Evolutionary conservation across 805 yeast species (phyloP).

Genomic region (Kluyveromyces nonfermentans): DNA sequence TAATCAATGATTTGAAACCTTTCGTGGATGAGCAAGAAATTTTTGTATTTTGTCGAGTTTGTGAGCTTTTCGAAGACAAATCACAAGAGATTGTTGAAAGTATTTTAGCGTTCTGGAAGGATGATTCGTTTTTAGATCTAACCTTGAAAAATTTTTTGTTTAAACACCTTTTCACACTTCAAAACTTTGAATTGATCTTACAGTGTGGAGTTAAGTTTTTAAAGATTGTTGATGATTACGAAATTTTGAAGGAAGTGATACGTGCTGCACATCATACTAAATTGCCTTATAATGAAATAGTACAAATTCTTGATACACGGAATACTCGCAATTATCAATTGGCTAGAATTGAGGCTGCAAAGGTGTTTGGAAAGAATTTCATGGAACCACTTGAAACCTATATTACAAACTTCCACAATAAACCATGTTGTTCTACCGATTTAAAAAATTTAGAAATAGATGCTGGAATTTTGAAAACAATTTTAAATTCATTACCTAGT

Average conservation of each 20-base stretch:
- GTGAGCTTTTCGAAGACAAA: conserved; percentile 28
- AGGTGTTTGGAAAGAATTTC: conserved; percentile 15
- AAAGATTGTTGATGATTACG: conserved; percentile 59
- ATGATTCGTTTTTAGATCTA: conserved; percentile 36
- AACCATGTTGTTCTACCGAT: conserved; percentile 60
- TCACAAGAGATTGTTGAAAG: conserved; percentile 30
- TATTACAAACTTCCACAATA: conserved; percentile 38
- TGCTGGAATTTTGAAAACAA: conserved; percentile 10
- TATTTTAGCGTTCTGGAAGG: conserved; percentile 13
- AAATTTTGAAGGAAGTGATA: conserved; percentile 15
- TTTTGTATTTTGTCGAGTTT: conserved; percentile 46
- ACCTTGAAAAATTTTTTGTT: conserved; percentile 51
- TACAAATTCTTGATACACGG: conserved; percentile 26
- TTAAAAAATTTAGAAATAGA: conserved; percentile 27
- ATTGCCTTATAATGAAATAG: conserved; percentile 23
- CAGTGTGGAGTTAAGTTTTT: conserved; percentile 35
- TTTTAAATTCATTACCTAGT: conserved; percentile 14
- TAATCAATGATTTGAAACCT: conserved; percentile 46
- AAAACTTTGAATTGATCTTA: conserved; percentile 38
- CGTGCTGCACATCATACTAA: conserved; percentile 31
- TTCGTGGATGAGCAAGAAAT: conserved; percentile 53
- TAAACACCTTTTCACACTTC: conserved; percentile 35
- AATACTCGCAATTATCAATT: conserved; percentile 48
- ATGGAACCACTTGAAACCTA: conserved; percentile 32
- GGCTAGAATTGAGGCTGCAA: conserved; percentile 41